Percentiles rank a stretch among this genome's conserved stretches.
phyloP scores from a whole-genome alignment of 75 land plant species.

The Larix kaempferi region DNA sequence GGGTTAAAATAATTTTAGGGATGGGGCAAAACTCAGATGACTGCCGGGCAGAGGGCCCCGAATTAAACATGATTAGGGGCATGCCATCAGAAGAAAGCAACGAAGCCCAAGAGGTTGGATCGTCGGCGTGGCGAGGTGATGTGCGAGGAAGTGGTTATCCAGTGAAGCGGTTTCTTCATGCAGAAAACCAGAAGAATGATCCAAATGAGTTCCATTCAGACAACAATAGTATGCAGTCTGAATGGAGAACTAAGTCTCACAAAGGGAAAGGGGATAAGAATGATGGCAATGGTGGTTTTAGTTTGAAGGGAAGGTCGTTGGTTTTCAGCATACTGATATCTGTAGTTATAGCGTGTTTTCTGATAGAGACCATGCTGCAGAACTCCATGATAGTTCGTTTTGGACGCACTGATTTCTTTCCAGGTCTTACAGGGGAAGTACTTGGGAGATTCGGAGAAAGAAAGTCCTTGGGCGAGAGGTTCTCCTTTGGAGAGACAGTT shows the following conservation, averaged over 20 bases:
- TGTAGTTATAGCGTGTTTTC: not conserved
- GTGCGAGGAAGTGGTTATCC: slow-evolving; percentile 9
- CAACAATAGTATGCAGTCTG: not conserved
- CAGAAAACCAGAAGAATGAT: slow-evolving; percentile 4
- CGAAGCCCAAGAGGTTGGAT: slow-evolving; percentile 9
- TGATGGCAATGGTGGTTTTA: slow-evolving; percentile 4
- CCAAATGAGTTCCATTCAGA: not conserved
- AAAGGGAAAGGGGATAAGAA: slow-evolving; percentile 3
- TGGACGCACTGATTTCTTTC: slow-evolving; percentile 5
- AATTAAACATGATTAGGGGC: not conserved
- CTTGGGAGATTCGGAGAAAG: slow-evolving; percentile 12
- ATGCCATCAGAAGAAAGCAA: not conserved
- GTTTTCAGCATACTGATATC: slow-evolving; percentile 11
- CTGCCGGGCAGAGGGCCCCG: not conserved
- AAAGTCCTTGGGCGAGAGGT: slow-evolving; percentile 5
- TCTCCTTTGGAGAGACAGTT: slow-evolving; percentile 23
- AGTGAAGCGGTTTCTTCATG: slow-evolving; percentile 3
- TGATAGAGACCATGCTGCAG: slow-evolving; percentile 9
- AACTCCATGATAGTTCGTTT: slow-evolving; percentile 10
- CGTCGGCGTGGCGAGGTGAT: slow-evolving; percentile 6
- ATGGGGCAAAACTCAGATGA: slow-evolving; percentile 5
- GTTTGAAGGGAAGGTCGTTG: slow-evolving; percentile 8
- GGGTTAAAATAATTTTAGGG: no score
- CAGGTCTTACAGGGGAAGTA: slow-evolving; percentile 10
- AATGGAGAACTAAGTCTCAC: slow-evolving; percentile 10